phyloP scores from a whole-genome alignment of 768 basidiomycete species.

The Artomyces pyxidatus region DNA sequence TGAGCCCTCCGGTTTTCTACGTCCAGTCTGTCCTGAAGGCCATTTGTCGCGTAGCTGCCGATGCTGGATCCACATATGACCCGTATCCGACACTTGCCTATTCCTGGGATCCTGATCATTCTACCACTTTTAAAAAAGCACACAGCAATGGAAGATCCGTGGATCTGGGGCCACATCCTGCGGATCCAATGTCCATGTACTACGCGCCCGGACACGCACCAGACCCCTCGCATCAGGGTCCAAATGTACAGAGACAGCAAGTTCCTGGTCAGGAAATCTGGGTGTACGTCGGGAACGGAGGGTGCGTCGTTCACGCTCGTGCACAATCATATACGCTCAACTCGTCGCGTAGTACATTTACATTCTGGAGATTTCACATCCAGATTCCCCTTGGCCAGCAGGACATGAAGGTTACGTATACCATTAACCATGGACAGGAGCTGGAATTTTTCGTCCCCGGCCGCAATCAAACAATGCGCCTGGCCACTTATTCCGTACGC shows the following conservation, averaged over 20 bases:
- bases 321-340: not conserved
- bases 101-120: conserved; percentile 60
- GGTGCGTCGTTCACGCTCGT: conserved; percentile 25
- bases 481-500: conserved; percentile 80
- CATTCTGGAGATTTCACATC: conserved; percentile 92
- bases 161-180: conserved; percentile 65
- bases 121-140: conserved; percentile 12
- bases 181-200: conserved; percentile 54
- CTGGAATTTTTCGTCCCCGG: conserved; percentile 83
- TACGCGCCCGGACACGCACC: not conserved
- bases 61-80: conserved; percentile 71
- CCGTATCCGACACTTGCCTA: conserved; percentile 64
- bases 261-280: conserved; percentile 65
- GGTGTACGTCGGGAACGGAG: conserved; percentile 50
- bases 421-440: conserved; percentile 71
- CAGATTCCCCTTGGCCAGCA: conserved; percentile 62
- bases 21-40: no score
- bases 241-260: conserved; percentile 32
- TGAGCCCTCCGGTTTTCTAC: not conserved
- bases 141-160: conserved; percentile 27
- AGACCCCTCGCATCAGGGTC: not conserved
- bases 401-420: conserved; percentile 76
- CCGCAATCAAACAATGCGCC: conserved; percentile 74
- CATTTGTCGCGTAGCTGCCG: conserved; percentile 58
- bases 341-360: conserved; percentile 54